Conservation (phyloP, 202 grass and related monocot species). For the Setaria viridis region DNA sequence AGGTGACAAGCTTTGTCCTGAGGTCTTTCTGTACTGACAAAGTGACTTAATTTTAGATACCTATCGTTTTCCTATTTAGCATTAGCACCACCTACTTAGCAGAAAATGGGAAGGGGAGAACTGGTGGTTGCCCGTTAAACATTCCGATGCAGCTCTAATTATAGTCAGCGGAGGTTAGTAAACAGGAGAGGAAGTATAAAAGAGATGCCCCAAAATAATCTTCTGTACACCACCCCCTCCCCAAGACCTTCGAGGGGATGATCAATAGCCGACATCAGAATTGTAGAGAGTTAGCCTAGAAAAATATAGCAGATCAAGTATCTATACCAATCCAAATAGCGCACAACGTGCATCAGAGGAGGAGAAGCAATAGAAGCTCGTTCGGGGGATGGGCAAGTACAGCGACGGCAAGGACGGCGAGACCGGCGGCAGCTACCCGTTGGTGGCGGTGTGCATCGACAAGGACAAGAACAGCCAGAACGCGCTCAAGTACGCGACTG, state of each 20-base stretch:
- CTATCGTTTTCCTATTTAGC: background rate
- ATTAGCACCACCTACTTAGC: background rate
- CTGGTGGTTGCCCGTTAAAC: constrained; percentile 40
- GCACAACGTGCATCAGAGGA: constrained; percentile 1
- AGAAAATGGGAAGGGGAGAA: background rate
- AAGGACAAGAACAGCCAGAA: constrained; percentile 88
- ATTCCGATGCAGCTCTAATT: constrained; percentile 37
- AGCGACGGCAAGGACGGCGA: constrained; percentile 40
- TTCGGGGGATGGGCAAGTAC: constrained; percentile 65
- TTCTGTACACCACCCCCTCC: background rate
- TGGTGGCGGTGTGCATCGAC: constrained; percentile 90
- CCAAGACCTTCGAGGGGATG: constrained; percentile 4
- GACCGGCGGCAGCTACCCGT: constrained; percentile 47
- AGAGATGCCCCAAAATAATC: constrained; percentile 35
- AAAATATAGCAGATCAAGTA: background rate
- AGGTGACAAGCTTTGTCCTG: too few species aligned
- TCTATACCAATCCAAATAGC: background rate
- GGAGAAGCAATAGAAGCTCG: background rate
- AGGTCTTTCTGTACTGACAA: background rate
- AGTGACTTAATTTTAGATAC: background rate
- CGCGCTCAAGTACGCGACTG: constrained; percentile 83
- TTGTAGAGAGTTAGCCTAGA: constrained; percentile 25
- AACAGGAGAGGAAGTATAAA: constrained; percentile 40
- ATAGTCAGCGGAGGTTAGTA: constrained; percentile 48
- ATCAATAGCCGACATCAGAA: background rate